Evolutionary conservation across 148 eudicot genomes (phyloP).

Genomic region (Rhododendron mucronatum): DNA sequence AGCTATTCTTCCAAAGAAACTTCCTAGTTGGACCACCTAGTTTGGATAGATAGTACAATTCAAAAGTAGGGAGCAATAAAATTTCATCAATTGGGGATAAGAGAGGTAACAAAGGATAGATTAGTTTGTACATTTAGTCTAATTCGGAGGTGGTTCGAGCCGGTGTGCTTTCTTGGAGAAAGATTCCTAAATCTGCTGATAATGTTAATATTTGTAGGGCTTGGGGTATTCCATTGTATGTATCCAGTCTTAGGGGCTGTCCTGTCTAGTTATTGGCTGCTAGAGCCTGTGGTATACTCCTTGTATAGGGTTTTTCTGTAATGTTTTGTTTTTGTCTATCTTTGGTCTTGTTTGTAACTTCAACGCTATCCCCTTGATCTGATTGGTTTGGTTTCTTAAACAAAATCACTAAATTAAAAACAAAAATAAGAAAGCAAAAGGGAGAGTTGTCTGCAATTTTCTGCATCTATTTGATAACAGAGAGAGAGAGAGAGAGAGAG

Average conservation of each 20-base stretch:
- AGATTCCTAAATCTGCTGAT: neutral
- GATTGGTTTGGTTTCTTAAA: too few relatives aligned
- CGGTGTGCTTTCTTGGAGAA: too few relatives aligned
- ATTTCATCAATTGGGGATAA: neutral
- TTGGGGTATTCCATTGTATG: neutral
- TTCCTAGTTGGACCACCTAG: neutral
- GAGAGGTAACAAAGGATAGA: neutral
- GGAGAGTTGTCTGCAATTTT: too few relatives aligned
- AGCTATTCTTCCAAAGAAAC: neutral
- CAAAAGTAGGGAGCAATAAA: neutral
- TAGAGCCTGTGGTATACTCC: too few relatives aligned
- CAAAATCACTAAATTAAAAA: too few relatives aligned
- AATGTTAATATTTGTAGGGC: neutral
- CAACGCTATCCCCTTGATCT: neutral
- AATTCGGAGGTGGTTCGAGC: too few relatives aligned
- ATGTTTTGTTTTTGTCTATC: neutral
- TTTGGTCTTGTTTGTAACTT: too few relatives aligned
- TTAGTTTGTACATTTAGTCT: neutral
- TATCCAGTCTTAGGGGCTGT: neutral
- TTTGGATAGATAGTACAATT: neutral
- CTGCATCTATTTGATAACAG: too few relatives aligned
- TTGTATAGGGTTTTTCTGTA: neutral
- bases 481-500: too few relatives aligned
- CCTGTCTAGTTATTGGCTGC: too few relatives aligned
- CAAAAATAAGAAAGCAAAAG: too few relatives aligned